These are phyloP conservation scores for Zhuliangozyma blackwelliae DNA, from an alignment of 1,139 yeast species.

Conservation along the genomic window DNA sequence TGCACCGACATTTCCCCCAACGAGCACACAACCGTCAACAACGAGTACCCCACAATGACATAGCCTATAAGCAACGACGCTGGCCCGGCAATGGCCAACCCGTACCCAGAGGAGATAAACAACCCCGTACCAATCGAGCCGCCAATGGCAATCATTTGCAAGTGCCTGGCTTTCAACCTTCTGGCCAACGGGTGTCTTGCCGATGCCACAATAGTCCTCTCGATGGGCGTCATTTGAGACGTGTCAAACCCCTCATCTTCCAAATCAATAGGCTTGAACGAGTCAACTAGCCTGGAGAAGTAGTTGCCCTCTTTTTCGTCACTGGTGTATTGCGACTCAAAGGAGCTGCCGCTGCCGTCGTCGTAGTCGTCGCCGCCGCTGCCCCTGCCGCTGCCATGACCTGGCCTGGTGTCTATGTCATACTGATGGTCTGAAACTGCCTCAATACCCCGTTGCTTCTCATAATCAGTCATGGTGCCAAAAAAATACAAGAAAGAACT, in stretches of 20 bases:
- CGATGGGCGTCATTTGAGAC: conserved; percentile 22
- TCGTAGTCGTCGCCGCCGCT: not conserved
- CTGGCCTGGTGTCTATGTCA: not conserved
- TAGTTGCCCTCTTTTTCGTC: too few relatives aligned
- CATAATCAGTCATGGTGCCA: conserved; percentile 1
- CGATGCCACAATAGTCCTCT: conserved; percentile 34
- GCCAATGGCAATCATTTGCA: conserved; percentile 45
- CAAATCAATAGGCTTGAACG: conserved; percentile 38
- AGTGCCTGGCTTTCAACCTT: conserved; percentile 35
- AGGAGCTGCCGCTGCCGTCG: not conserved
- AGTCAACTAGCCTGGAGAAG: conserved; percentile 18
- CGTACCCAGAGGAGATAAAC: conserved; percentile 68
- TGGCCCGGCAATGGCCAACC: conserved; percentile 67
- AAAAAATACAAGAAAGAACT: too few relatives aligned
- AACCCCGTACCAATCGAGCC: conserved; percentile 47
- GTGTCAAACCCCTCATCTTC: conserved; percentile 40
- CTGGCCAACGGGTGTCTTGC: conserved; percentile 36
- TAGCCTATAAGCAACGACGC: conserved; percentile 55
- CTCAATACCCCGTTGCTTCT: conserved; percentile 2
- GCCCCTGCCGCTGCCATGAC: not conserved
- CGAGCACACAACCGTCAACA: conserved; percentile 53
- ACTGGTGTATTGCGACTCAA: conserved; percentile 1
- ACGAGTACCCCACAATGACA: conserved; percentile 37
- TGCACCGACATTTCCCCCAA: conserved; percentile 61
- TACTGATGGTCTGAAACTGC: not conserved